Evolutionary conservation across 768 basidiomycete species (phyloP), one percentile per base, ranked within the genome.

Genomic region (Rubroboletus pulcherrimus): DNA sequence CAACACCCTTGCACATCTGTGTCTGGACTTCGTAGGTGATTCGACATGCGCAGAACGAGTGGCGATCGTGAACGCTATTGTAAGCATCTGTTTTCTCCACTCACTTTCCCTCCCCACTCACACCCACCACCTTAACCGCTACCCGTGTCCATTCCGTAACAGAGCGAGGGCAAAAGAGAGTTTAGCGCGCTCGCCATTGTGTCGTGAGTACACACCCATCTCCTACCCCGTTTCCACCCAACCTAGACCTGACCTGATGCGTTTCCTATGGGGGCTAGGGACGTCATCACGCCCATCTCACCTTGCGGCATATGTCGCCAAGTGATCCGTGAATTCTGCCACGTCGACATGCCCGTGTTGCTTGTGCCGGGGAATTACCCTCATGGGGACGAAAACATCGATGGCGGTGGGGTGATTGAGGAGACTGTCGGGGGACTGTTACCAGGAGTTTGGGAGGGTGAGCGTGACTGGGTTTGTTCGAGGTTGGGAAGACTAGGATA

Each of bases 271-370:
- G 37, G 37, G 39, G 7, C 5, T 64, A 94, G 91, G 19, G 88
- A 96, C 62, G 84, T 95, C 12, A 63, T 80, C 0, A 69, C 78
- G 1, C 73, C 91, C 0, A 78, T 89, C 44, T 90, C 93, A 0
- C 95, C 95, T 0, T 98, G 96, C 65, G 96, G 96, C 7, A 84
- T 96, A 49, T 98, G 96, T 63, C 87, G 94, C 8, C 95, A 97
- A 68, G 82, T 96, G 44, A 81, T 92, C 49, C 83, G 88, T 52
- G 92, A 96, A 66, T 95, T 96, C 65, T 93, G 90, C 63, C 68
- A 81, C 6, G 78, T 80, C 26, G 74, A 84, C 38, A 89, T 90
- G 83, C 89, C 90, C 0, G 78, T 88, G 56, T 73, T 84, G 44
- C 82, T 93, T 2, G 3, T 2, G 3, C 86, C 87, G 3, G 81